Conservation (phyloP, 352 stramenopile genomes). For the Albugo laibachii region DNA sequence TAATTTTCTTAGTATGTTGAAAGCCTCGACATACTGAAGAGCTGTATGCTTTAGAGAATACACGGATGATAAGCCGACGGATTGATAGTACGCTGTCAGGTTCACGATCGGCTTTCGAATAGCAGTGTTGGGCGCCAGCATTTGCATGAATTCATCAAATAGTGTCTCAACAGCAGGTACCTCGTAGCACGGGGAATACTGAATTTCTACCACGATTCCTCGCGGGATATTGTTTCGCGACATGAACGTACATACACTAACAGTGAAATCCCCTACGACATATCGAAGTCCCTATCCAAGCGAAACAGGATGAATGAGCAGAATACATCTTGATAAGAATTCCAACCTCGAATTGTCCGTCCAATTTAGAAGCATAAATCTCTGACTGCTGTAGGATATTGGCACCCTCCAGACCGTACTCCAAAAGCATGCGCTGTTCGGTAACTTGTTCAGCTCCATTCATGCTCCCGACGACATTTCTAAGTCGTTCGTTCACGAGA, state of each 20-base stretch:
- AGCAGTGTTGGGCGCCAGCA: constrained; percentile 39
- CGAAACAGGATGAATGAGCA: not conserved
- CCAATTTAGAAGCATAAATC: constrained; percentile 78
- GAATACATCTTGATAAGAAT: not conserved
- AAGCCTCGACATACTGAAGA: constrained; percentile 72
- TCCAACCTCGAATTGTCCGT: constrained; percentile 65
- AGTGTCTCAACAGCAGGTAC: constrained; percentile 54
- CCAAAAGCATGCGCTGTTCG: constrained; percentile 60
- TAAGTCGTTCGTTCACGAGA: constrained; percentile 57
- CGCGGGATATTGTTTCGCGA: constrained; percentile 61
- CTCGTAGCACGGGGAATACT: constrained; percentile 69
- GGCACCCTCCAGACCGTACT: constrained; percentile 64
- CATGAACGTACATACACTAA: constrained; percentile 78
- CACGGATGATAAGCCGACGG: constrained; percentile 43
- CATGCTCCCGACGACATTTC: constrained; percentile 27
- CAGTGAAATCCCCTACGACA: constrained; percentile 61
- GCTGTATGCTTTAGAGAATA: constrained; percentile 79
- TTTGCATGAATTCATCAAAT: constrained; percentile 64
- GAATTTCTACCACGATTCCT: constrained; percentile 63
- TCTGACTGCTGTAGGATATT: constrained; percentile 77
- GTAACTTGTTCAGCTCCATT: constrained; percentile 51
- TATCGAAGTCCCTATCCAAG: constrained; percentile 41
- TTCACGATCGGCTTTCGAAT: constrained; percentile 62
- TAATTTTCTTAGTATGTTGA: constrained; percentile 72
- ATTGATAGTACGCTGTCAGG: constrained; percentile 40